Evolutionary conservation across 805 yeast genomes (phyloP).

Genomic region (Isabelozyma gotoi): DNA sequence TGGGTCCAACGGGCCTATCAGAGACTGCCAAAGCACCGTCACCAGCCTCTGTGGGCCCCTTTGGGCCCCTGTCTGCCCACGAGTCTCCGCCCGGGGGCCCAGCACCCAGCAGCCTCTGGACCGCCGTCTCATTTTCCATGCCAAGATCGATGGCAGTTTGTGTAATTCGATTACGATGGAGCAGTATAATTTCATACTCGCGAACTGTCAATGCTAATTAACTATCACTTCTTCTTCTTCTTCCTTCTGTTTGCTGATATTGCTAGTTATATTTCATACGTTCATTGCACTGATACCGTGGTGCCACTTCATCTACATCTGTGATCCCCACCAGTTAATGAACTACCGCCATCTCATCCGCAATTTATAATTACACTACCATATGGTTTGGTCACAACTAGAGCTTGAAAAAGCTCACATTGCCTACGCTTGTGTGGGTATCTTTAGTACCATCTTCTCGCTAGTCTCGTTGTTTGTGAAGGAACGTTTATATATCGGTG

Average conservation of each 20-base stretch:
- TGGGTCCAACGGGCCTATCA: too few relatives aligned
- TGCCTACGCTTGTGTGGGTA: slow-evolving; percentile 85
- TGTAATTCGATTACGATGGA: neutral
- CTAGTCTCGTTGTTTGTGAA: slow-evolving; percentile 78
- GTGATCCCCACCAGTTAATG: too few relatives aligned
- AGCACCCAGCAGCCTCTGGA: too few relatives aligned
- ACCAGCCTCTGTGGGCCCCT: neutral
- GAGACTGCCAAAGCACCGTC: too few relatives aligned
- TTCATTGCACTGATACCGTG: too few relatives aligned
- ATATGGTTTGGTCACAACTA: slow-evolving; percentile 1
- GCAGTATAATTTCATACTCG: too few relatives aligned
- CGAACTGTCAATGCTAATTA: too few relatives aligned
- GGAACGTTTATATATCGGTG: slow-evolving; percentile 84
- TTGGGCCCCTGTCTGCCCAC: neutral
- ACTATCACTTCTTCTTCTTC: neutral
- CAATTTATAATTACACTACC: neutral
- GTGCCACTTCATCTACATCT: too few relatives aligned
- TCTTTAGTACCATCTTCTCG: slow-evolving; percentile 78
- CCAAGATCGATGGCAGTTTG: neutral
- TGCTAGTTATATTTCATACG: too few relatives aligned
- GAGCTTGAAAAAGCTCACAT: slow-evolving; percentile 67
- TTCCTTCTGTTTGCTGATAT: neutral
- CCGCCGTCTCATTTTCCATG: neutral
- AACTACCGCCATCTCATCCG: slow-evolving; percentile 1
- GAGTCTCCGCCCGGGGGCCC: too few relatives aligned